Evolutionary conservation across 164 flowering plant species (phyloP).

Genomic region (Stephania yunnanensis): DNA sequence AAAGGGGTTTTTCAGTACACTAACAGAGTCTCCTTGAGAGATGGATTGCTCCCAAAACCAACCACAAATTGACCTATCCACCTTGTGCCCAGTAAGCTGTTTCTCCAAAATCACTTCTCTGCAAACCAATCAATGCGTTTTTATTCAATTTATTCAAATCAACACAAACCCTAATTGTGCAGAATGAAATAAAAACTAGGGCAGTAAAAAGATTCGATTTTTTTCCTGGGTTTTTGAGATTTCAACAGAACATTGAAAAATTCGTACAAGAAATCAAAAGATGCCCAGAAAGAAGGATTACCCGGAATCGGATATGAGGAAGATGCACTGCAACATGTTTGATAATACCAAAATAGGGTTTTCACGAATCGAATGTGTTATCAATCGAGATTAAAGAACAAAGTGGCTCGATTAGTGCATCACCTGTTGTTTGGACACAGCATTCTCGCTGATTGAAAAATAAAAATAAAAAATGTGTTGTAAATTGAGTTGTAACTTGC

Average conservation of each 20-base stretch:
- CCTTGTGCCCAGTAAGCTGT: conserved; percentile 85
- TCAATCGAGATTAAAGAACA: neutral
- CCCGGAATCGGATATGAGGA: conserved; percentile 93
- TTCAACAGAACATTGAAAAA: neutral
- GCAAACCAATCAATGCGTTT: conserved; percentile 5
- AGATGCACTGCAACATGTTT: conserved; percentile 92
- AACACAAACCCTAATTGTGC: neutral
- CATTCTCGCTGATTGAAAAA: too few species aligned
- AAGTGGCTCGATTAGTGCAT: too few species aligned
- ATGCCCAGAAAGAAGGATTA: conserved; percentile 15
- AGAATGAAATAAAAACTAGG: neutral
- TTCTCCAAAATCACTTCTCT: conserved; percentile 98
- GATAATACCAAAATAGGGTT: neutral
- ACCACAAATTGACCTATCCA: conserved; percentile 81
- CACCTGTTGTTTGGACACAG: too few species aligned
- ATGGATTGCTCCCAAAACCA: conserved; percentile 89
- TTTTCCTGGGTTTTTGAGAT: neutral
- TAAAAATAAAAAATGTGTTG: too few species aligned
- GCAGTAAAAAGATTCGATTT: neutral
- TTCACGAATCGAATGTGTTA: neutral
- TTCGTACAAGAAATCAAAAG: neutral
- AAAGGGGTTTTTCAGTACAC: conserved; percentile 36
- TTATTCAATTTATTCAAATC: neutral
- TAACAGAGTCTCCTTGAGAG: conserved; percentile 70
- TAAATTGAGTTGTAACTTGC: too few species aligned